A percentile compares a stretch with the other conserved stretches of the same genome.
Evolutionary conservation across 192 early-diverging fungal species (phyloP).

Genomic region (Coemansia furcata): DNA sequence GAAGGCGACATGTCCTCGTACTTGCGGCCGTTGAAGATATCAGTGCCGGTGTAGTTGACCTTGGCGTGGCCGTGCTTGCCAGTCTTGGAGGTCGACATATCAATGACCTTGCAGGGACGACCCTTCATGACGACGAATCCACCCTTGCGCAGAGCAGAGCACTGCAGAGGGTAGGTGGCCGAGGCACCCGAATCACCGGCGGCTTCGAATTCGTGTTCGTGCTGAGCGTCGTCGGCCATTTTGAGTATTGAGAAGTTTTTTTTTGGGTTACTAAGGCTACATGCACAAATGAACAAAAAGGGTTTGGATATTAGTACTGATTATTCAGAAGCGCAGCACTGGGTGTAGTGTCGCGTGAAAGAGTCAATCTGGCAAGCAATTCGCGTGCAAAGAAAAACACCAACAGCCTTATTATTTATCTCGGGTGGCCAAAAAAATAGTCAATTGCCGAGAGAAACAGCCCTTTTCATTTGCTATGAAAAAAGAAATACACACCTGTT

Average conservation of each 20-base stretch:
- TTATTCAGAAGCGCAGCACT: background rate
- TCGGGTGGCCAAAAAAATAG: background rate
- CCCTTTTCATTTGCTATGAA: background rate
- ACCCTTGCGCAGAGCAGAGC: slow-evolving; percentile 98
- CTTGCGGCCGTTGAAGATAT: slow-evolving; percentile 98
- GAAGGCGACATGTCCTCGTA: slow-evolving; percentile 97
- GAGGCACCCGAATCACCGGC: slow-evolving; percentile 80
- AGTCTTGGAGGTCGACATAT: slow-evolving; percentile 99
- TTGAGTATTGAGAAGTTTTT: slow-evolving; percentile 13
- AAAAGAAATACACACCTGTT: slow-evolving; percentile 8
- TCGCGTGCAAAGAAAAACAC: background rate
- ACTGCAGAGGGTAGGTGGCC: slow-evolving; percentile 94
- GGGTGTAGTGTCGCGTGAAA: background rate
- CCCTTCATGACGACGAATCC: slow-evolving; percentile 97
- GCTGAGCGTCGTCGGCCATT: slow-evolving; percentile 61
- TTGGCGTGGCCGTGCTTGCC: slow-evolving; percentile 99
- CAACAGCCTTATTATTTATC: background rate
- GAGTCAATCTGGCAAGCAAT: slow-evolving; percentile 1
- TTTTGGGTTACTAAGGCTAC: slow-evolving; percentile 1
- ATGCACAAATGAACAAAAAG: background rate
- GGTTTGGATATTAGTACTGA: background rate
- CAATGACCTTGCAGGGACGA: slow-evolving; percentile 98
- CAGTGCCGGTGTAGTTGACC: slow-evolving; percentile 90
- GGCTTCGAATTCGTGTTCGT: slow-evolving; percentile 71
- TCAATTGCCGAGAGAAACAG: background rate